A percentile compares a stretch with the other conserved stretches of the same genome.
Evolutionary conservation across 1,284 basidiomycete species (phyloP).

Genomic region (Cutaneotrichosporon sp.): DNA sequence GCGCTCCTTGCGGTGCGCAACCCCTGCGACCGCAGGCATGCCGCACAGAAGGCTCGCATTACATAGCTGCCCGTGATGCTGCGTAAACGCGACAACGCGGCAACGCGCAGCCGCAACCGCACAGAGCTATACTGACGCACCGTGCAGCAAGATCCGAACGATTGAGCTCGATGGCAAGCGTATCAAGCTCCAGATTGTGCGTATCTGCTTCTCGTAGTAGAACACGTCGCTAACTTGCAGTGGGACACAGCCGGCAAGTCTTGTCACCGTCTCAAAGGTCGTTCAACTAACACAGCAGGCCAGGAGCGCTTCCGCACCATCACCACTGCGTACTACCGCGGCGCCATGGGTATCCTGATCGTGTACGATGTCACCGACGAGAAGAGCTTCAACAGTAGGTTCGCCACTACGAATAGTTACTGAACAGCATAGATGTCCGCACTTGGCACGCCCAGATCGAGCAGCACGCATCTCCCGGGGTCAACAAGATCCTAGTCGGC

Average conservation of each 20-base stretch:
- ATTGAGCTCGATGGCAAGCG: constrained; percentile 99
- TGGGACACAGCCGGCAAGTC: constrained; percentile 84
- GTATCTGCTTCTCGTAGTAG: constrained; percentile 35
- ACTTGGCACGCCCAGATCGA: constrained; percentile 99
- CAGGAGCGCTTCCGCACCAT: constrained; percentile 99
- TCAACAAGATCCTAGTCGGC: constrained; percentile 98
- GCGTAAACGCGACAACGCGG: not conserved
- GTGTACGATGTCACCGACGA: constrained; percentile 99
- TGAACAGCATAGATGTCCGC: constrained; percentile 70
- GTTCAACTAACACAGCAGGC: constrained; percentile 45
- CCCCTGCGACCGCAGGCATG: not conserved
- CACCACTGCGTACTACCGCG: constrained; percentile 99
- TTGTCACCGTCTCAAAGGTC: not conserved
- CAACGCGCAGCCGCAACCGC: not conserved
- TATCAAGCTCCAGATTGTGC: constrained; percentile 97
- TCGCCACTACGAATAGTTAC: constrained; percentile 37
- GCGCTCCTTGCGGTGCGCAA: too few species aligned
- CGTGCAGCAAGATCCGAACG: constrained; percentile 67
- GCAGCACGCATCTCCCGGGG: constrained; percentile 96
- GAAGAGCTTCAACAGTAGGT: constrained; percentile 87
- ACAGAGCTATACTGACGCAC: constrained; percentile 1
- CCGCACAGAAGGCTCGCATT: not conserved
- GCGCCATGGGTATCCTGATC: constrained; percentile 97
- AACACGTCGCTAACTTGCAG: constrained; percentile 54
- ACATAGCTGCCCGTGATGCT: too few species aligned